Conservation (phyloP, 2,329 filamentous ascomycete species). For the Trichoderma koningii region DNA sequence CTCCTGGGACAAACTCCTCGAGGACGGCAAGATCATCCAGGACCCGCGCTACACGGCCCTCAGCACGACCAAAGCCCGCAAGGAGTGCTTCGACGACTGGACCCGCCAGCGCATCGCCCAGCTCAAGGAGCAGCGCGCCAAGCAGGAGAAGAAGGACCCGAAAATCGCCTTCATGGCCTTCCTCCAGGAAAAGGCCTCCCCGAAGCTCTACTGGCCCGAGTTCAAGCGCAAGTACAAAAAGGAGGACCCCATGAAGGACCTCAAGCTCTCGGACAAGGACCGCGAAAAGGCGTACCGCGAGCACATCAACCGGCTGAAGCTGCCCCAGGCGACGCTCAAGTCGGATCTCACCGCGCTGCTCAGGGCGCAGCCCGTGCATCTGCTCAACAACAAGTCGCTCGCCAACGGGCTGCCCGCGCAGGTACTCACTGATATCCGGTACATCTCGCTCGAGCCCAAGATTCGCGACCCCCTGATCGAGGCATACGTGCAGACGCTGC, state of each 20-base stretch:
- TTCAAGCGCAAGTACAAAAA: constrained; percentile 90
- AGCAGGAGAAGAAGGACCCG: constrained; percentile 79
- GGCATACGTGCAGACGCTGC: constrained; percentile 65
- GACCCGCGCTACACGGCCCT: constrained; percentile 86
- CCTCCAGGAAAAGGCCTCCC: constrained; percentile 77
- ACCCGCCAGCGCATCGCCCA: constrained; percentile 72
- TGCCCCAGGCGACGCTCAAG: constrained; percentile 66
- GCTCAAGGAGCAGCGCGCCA: constrained; percentile 71
- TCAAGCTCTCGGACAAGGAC: constrained; percentile 71
- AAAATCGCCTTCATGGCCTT: constrained; percentile 79
- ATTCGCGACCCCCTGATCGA: constrained; percentile 66
- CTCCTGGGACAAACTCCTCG: constrained; percentile 86
- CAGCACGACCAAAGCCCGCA: constrained; percentile 75
- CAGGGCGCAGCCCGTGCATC: constrained; percentile 58
- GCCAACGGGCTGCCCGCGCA: constrained; percentile 61
- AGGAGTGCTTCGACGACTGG: constrained; percentile 85
- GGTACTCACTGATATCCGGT: constrained; percentile 68
- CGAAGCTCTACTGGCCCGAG: constrained; percentile 96
- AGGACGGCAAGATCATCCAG: constrained; percentile 78
- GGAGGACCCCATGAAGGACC: constrained; percentile 77
- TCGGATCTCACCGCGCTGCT: constrained; percentile 68
- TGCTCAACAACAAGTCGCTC: constrained; percentile 62
- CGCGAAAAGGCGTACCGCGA: constrained; percentile 80
- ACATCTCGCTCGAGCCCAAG: constrained; percentile 63
- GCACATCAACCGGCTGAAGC: constrained; percentile 66